phyloP scores from a whole-genome alignment of 1,284 basidiomycete species.

The Sporisorium iseilematis-ciliati region DNA sequence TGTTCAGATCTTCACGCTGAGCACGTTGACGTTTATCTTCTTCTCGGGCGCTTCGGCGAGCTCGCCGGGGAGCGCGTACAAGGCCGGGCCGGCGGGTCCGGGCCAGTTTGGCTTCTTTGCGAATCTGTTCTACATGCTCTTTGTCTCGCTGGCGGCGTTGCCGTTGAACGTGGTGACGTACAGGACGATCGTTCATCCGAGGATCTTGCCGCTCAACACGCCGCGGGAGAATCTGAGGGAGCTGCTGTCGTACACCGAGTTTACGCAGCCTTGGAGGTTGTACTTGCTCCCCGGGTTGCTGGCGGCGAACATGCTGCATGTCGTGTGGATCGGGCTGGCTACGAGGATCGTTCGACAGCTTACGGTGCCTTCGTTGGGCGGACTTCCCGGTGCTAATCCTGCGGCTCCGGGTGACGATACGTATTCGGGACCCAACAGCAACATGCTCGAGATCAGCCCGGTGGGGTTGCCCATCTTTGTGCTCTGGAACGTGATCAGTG shows the following conservation, averaged over 20 bases:
- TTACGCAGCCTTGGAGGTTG: conserved; percentile 63
- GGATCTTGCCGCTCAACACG: conserved; percentile 43
- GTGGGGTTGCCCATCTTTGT: conserved; percentile 60
- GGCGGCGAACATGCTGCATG: conserved; percentile 53
- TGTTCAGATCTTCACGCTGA: conserved; percentile 46
- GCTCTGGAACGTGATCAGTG: conserved; percentile 56
- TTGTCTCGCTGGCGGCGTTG: conserved; percentile 52
- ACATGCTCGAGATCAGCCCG: conserved; percentile 48
- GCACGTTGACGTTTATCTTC: conserved; percentile 55
- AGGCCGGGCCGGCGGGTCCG: conserved; percentile 56
- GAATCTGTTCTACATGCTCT: conserved; percentile 60
- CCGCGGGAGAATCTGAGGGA: conserved; percentile 55
- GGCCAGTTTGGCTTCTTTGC: conserved; percentile 60
- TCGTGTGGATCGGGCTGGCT: conserved; percentile 59
- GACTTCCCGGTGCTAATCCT: conserved; percentile 43
- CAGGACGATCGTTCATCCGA: conserved; percentile 65
- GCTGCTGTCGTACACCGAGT: conserved; percentile 60
- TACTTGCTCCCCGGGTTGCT: conserved; percentile 63
- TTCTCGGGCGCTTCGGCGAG: conserved; percentile 38
- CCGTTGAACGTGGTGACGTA: conserved; percentile 63
- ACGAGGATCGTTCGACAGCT: conserved; percentile 57
- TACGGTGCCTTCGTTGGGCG: conserved; percentile 57
- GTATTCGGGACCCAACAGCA: conserved; percentile 58
- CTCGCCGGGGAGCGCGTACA: conserved; percentile 56
- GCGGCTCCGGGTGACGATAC: conserved; percentile 47